A percentile compares a stretch with the other conserved stretches of the same genome.
Evolutionary conservation across 208 protist genomes (phyloP).

Genomic region (Acanthamoeba castellanii): DNA sequence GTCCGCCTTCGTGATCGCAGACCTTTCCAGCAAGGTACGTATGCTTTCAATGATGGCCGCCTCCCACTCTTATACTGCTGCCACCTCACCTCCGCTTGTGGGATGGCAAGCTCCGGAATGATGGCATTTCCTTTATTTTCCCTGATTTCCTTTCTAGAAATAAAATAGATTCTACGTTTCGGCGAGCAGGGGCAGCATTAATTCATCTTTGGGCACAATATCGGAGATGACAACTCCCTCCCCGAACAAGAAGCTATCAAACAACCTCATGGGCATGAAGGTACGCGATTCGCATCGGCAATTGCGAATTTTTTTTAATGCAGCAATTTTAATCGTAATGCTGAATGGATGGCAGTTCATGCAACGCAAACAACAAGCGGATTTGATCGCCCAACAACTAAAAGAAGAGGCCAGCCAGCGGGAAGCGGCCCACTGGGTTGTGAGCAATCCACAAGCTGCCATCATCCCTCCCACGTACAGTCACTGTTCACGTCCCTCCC

Average conservation of each 20-base stretch:
- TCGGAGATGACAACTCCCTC: background rate
- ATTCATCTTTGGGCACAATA: background rate
- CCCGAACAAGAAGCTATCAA: background rate
- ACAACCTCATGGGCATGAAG: constrained; percentile 45
- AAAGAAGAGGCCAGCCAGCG: background rate
- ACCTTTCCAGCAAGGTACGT: constrained; percentile 73
- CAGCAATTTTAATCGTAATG: no score
- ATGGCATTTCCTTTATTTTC: no score
- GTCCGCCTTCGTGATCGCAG: constrained; percentile 59
- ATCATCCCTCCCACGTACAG: constrained; percentile 7
- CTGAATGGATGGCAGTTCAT: background rate
- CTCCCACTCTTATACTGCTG: background rate
- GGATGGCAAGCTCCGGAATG: background rate
- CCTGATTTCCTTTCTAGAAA: background rate
- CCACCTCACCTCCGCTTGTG: background rate
- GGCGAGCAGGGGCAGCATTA: no score
- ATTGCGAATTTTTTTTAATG: background rate
- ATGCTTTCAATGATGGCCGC: background rate
- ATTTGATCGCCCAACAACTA: background rate
- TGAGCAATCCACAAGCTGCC: background rate
- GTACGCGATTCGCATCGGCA: background rate
- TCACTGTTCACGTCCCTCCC: background rate
- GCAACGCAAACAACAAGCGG: background rate
- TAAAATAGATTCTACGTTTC: no score
- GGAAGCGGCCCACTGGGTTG: background rate